A percentile compares a stretch with the other conserved stretches of the same genome.
Conservation (phyloP, 495 filamentous ascomycete species). For the Darksidea phi region DNA sequence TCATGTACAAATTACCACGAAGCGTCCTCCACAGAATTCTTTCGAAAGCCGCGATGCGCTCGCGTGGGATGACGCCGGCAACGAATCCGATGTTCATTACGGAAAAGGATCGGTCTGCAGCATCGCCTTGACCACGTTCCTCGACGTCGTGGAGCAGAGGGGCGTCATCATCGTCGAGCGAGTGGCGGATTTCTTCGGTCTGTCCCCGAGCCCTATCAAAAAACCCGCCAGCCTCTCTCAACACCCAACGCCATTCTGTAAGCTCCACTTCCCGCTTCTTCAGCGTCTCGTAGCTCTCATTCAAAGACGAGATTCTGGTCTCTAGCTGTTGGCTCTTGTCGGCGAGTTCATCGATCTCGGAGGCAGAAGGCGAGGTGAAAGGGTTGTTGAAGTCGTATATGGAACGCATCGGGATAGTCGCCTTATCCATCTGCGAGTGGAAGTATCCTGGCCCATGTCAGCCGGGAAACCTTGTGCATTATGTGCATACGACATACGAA, state of each 20-base stretch:
- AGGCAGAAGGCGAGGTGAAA: slow-evolving; percentile 78
- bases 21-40: slow-evolving; percentile 95
- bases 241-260: slow-evolving; percentile 95
- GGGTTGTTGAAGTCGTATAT: slow-evolving; percentile 81
- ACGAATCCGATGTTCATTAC: slow-evolving; percentile 99
- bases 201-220: slow-evolving; percentile 95
- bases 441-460: slow-evolving; percentile 68
- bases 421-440: slow-evolving; percentile 90
- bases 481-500: slow-evolving; percentile 68
- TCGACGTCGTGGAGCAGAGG: slow-evolving; percentile 60
- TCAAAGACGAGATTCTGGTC: slow-evolving; percentile 83
- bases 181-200: slow-evolving; percentile 92
- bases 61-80: slow-evolving; percentile 91
- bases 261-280: slow-evolving; percentile 97
- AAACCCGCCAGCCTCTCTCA: slow-evolving; percentile 92
- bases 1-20: slow-evolving; percentile 99
- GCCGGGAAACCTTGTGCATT: slow-evolving; percentile 1
- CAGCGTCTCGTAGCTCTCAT: slow-evolving; percentile 96
- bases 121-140: slow-evolving; percentile 73
- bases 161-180: slow-evolving; percentile 77
- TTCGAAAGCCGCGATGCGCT: slow-evolving; percentile 92
- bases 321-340: slow-evolving; percentile 90
- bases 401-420: slow-evolving; percentile 74
- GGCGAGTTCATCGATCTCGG: slow-evolving; percentile 92
- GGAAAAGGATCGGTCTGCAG: slow-evolving; percentile 76